Conservation (phyloP, 768 basidiomycete species). For the Multifurca ochricompacta region DNA sequence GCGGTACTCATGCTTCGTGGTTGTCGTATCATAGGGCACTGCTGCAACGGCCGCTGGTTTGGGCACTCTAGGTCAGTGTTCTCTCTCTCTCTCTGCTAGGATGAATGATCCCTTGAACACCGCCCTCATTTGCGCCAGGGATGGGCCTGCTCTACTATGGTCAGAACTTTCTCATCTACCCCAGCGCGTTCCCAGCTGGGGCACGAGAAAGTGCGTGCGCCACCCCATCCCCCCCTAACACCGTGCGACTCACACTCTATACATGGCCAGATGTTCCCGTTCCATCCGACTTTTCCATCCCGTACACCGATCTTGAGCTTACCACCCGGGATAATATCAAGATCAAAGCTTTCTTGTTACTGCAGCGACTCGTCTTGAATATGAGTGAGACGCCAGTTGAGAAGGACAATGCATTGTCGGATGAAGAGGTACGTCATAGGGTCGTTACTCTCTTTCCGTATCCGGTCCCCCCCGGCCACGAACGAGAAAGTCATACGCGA, state of each 20-base stretch:
- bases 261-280: constrained; percentile 51
- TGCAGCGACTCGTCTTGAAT: constrained; percentile 47
- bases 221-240: neutral
- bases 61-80: constrained; percentile 29
- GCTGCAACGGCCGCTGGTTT: constrained; percentile 33
- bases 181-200: constrained; percentile 72
- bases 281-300: constrained; percentile 62
- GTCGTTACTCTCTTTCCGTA: neutral
- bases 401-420: constrained; percentile 34
- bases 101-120: neutral
- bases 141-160: constrained; percentile 75
- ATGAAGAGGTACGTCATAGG: constrained; percentile 47
- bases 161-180: constrained; percentile 87
- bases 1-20: neutral
- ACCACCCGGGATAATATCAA: constrained; percentile 64
- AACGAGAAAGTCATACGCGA: neutral
- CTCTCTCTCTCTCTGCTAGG: constrained; percentile 2
- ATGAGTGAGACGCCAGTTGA: constrained; percentile 20
- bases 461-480: no score
- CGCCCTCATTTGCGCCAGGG: constrained; percentile 32
- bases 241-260: neutral
- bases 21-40: constrained; percentile 26
- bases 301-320: constrained; percentile 69
- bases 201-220: constrained; percentile 57
- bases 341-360: constrained; percentile 70